These are phyloP conservation scores for Eimeria tenella DNA, from an alignment of 169 alveolate genomes.

Conservation along the genomic window DNA sequence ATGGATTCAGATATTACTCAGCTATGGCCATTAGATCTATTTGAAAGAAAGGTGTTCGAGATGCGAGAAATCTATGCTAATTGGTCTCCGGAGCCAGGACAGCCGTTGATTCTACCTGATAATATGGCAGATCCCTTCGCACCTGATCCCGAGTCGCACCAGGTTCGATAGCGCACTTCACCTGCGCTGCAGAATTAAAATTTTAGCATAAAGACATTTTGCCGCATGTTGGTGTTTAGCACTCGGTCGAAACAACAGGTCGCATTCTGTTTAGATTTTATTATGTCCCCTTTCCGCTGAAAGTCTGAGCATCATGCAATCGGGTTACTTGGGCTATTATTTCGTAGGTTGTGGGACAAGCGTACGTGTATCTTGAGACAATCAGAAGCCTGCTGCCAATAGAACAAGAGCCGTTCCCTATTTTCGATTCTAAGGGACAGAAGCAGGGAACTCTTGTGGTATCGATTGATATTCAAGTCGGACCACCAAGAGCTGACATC, in stretches of 20 bases:
- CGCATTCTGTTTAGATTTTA: too few relatives aligned
- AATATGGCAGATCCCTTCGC: conserved; percentile 76
- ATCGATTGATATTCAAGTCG: conserved; percentile 63
- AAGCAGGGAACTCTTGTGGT: conserved; percentile 68
- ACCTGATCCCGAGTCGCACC: conserved; percentile 78
- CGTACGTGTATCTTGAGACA: conserved; percentile 73
- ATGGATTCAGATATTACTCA: conserved; percentile 73
- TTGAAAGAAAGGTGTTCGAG: conserved; percentile 76
- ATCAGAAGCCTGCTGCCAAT: conserved; percentile 71
- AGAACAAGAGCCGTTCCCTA: conserved; percentile 74
- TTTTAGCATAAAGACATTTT: too few relatives aligned
- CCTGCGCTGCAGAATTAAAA: too few relatives aligned
- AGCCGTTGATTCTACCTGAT: conserved; percentile 33
- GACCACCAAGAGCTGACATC: conserved; percentile 33
- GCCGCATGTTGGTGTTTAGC: too few relatives aligned
- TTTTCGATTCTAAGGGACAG: conserved; percentile 76
- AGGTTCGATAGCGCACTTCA: not conserved
- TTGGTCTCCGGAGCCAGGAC: conserved; percentile 48
- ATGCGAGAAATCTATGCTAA: conserved; percentile 76
- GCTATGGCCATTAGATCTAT: conserved; percentile 77
- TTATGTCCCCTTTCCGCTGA: not conserved
- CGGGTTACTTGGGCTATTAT: not conserved
- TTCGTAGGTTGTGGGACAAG: conserved; percentile 76
- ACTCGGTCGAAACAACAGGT: too few relatives aligned
- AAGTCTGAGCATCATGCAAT: too few relatives aligned